Evolutionary conservation across 352 stramenopile species (phyloP), one percentile per base, ranked within the genome.

Genomic region (Phytopythium mirpurense): DNA sequence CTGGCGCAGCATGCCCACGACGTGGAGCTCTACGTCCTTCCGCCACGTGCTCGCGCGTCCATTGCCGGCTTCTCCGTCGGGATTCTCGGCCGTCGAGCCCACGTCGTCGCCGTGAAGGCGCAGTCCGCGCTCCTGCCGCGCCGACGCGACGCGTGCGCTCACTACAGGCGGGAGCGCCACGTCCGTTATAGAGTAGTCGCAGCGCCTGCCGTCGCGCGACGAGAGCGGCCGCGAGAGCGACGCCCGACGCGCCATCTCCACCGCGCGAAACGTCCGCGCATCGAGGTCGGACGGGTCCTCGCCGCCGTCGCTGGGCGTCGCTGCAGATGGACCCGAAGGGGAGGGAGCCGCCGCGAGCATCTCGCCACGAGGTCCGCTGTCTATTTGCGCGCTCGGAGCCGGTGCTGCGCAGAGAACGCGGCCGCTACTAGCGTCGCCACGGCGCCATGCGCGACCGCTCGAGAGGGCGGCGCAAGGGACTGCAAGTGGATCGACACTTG

Each of bases 1-100:
- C 53, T 72, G 62, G 19, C 68, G 61, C 50, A 87, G 60, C 44
- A 87, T 52, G 29, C 71, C 66, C 11, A 59, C 60, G 5, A 83
- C 65, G 27, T 86, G 71, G 16, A 63, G 56, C 43, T 84, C 63
- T 10, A 86, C 52, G 52, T 78, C 60, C 16, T 56, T 56, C 7
- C 65, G 64, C 75, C 75, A 86, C 21, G 36, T 5, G 16, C 56
- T 31, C 14, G 21, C 54, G 0, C 11, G 19, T 11, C 29, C 27
- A 2, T 2, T 19, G 9, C 9, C 26, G 24, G 16, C 3, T 7
- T 55, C 21, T 27, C 5, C 6, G 29, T 34, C 44, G 1, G 21
- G 5, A 32, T 32, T 32, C 5, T 32, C 9, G 29, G 29, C 29
- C 19, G 31, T 46, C 35, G 16, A 43, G 36, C 3, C 7, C 44